Conservation (phyloP, 441 rosid genomes). For the Eutrema salsugineum region DNA sequence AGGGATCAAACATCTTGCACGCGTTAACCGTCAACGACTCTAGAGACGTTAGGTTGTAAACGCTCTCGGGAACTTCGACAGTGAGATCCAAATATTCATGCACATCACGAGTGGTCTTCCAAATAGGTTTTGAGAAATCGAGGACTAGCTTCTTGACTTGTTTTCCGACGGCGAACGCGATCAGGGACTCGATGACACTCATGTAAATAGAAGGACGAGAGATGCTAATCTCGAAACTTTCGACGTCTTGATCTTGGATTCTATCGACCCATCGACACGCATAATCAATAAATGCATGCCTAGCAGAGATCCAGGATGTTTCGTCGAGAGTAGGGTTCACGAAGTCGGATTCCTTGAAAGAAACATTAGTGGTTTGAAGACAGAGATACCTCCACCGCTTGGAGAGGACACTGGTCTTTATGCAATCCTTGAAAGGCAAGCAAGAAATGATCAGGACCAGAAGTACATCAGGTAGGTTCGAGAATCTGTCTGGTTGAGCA, state of each 20-base stretch:
- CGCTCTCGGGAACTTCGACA: slow-evolving; percentile 18
- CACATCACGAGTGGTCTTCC: background rate
- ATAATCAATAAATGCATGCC: background rate
- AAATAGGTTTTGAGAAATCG: slow-evolving; percentile 33
- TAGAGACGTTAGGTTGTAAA: slow-evolving; percentile 4
- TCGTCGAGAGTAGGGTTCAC: background rate
- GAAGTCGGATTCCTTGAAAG: background rate
- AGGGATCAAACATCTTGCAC: slow-evolving; percentile 2
- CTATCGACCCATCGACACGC: background rate
- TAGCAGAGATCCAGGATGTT: background rate
- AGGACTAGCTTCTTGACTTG: slow-evolving; percentile 23
- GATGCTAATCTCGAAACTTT: background rate
- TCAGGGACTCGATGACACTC: background rate
- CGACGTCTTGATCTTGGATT: background rate
- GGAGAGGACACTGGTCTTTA: background rate
- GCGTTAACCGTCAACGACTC: slow-evolving; percentile 30
- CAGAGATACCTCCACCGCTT: background rate
- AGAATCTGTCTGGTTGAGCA: background rate
- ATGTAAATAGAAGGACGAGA: background rate
- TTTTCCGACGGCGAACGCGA: slow-evolving; percentile 16
- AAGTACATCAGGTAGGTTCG: background rate
- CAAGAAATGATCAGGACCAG: background rate
- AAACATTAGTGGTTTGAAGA: background rate
- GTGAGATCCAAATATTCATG: background rate
- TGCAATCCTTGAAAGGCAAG: background rate